These are phyloP conservation scores for Wickerhamomyces ciferrii DNA, from an alignment of 805 yeast genomes.

Conservation along the genomic window DNA sequence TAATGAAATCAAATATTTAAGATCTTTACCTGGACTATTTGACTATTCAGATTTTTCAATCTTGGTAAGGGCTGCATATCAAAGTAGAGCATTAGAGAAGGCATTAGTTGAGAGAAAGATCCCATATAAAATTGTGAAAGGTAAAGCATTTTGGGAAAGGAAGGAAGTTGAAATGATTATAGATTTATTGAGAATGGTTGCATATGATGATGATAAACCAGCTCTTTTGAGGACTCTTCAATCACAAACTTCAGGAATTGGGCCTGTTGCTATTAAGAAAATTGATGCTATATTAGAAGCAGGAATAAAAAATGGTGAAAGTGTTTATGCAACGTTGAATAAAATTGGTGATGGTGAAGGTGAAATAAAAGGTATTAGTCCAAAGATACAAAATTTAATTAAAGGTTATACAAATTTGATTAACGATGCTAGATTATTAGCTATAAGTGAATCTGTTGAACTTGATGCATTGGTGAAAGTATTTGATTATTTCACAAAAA, in stretches of 20 bases:
- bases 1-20: conserved; percentile 45
- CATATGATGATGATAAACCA: conserved; percentile 51
- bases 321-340: conserved; percentile 1
- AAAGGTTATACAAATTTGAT: not conserved
- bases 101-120: conserved; percentile 49
- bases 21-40: conserved; percentile 39
- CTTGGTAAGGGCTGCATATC: conserved; percentile 59
- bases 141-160: conserved; percentile 75
- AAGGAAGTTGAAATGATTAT: conserved; percentile 60
- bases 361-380: not conserved
- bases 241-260: conserved; percentile 64
- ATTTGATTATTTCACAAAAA: conserved; percentile 9
- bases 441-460: not conserved
- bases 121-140: conserved; percentile 67
- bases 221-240: conserved; percentile 56
- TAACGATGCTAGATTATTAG: not conserved
- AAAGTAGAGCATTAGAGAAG: conserved; percentile 59
- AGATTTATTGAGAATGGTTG: conserved; percentile 59
- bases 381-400: not conserved
- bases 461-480: conserved; percentile 4
- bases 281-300: not conserved
- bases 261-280: conserved; percentile 32
- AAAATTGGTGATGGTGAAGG: not conserved
- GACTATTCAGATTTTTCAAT: conserved; percentile 63
- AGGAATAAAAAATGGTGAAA: not conserved